Conservation (phyloP, 805 yeast genomes). For the Groenewaldozyma tartarivorans region DNA sequence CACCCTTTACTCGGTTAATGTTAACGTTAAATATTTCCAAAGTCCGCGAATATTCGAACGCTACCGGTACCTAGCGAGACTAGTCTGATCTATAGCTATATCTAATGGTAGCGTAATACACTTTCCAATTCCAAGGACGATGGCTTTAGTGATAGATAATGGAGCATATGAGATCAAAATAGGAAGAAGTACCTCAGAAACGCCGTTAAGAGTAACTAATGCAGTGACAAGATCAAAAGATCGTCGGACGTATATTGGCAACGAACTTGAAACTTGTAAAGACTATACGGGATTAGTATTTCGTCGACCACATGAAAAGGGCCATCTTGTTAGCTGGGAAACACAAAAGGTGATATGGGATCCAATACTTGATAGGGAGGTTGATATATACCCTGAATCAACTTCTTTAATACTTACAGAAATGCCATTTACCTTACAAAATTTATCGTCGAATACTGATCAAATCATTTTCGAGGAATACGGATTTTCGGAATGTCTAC, state of each 20-base stretch:
- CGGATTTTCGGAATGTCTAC: slow-evolving; percentile 61
- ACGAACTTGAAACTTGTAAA: slow-evolving; percentile 50
- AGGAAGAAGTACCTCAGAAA: slow-evolving; percentile 36
- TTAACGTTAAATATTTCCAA: no score
- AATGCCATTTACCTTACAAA: slow-evolving; percentile 72
- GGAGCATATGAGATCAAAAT: slow-evolving; percentile 78
- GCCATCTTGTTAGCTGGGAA: slow-evolving; percentile 88
- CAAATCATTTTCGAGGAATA: slow-evolving; percentile 92
- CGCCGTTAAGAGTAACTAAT: slow-evolving; percentile 45
- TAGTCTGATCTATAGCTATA: no score
- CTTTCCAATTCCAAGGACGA: no score
- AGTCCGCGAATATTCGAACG: no score
- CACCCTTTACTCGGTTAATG: no score
- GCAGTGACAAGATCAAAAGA: slow-evolving; percentile 68
- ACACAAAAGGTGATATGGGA: slow-evolving; percentile 88
- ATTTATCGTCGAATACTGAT: slow-evolving; percentile 73
- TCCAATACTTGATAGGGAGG: slow-evolving; percentile 46
- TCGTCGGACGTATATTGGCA: slow-evolving; percentile 63
- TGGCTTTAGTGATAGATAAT: slow-evolving; percentile 63
- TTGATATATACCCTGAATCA: slow-evolving; percentile 35
- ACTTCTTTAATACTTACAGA: slow-evolving; percentile 66
- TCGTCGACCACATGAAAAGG: slow-evolving; percentile 79
- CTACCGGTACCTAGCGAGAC: no score
- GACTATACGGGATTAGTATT: slow-evolving; percentile 68
- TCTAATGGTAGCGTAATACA: no score